Evolutionary conservation across 805 yeast genomes (phyloP), one percentile per base, ranked within the genome.

Genomic region (Zygoascus biomembranicola): DNA sequence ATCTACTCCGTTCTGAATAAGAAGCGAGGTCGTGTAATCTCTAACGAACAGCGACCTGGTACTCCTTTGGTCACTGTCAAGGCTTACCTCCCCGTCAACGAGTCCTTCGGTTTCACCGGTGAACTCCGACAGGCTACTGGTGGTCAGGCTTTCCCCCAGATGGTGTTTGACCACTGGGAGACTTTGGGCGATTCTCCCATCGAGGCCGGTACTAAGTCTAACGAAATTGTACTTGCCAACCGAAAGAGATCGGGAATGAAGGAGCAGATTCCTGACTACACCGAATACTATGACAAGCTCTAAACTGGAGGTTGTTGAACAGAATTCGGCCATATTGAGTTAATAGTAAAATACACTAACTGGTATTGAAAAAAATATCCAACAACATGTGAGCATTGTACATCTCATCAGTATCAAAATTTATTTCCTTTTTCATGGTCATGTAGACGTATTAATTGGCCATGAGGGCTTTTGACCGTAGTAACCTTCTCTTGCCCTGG

Each of bases 141-240:
- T 87, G 99, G 99, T 78, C 99, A 92, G 84, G 99, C 99, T 77
- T 92, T 92, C 99, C 99, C 99, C 80, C 98, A 92, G 82, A 83
- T 94, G 95, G 95, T 94, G 77, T 94, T 92, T 79, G 98, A 94
- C 78, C 99, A 92, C 78, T 92, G 98, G 98, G 80, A 89, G 65
- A 77, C 88, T 69, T 79, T 94, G 81, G 71, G 73, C 66, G 96
- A 97, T 77, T 94, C 90, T 77, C 95, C 95, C 74, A 78, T 86
- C 66, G 98, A 92, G 78, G 84, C 90, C 73, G 65, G 84, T 69
- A 65, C 83, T 66, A 81, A 81, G 78, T 81, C 86, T 67, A 86
- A 86, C 76, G 72, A 69, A 64, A 81, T 82, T 66, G 86, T 81
- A 59, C 53, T 63, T 53, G 84, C 76, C 63, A 77, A 84, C 77